Conservation (phyloP, 805 yeast species). For the Wickerhamomyces canadensis region DNA sequence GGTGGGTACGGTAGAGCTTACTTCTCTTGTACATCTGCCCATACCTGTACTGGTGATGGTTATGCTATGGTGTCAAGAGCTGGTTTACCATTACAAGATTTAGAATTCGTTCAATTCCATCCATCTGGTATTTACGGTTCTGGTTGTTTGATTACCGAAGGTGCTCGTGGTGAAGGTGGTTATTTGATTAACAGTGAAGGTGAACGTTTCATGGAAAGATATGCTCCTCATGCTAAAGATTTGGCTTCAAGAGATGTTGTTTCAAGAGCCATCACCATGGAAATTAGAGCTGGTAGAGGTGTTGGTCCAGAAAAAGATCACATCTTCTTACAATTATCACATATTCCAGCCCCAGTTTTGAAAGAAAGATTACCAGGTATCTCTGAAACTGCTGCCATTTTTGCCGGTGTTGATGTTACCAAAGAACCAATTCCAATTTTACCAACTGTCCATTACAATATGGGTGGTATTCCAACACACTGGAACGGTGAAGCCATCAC, state of each 20-base stretch:
- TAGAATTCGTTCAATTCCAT: constrained; percentile 98
- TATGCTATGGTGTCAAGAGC: constrained; percentile 98
- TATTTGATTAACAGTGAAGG: constrained; percentile 94
- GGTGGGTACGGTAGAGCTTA: constrained; percentile 99
- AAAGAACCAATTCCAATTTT: constrained; percentile 98
- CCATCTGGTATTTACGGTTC: constrained; percentile 99
- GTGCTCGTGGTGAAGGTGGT: constrained; percentile 99
- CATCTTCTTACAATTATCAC: constrained; percentile 89
- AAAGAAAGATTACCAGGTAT: constrained; percentile 98
- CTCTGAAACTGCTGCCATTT: constrained; percentile 96
- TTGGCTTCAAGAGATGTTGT: constrained; percentile 98
- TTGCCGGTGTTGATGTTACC: constrained; percentile 99
- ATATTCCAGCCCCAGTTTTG: constrained; percentile 85
- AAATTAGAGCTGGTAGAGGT: constrained; percentile 98
- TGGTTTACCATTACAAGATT: constrained; percentile 94
- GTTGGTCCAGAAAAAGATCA: constrained; percentile 96
- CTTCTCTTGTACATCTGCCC: constrained; percentile 98
- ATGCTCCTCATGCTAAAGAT: constrained; percentile 98
- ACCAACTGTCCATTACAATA: constrained; percentile 98
- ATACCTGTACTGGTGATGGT: constrained; percentile 99
- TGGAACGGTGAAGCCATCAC: constrained; percentile 94
- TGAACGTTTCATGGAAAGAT: constrained; percentile 99
- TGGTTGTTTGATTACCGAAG: constrained; percentile 98
- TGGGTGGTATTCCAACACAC: constrained; percentile 99
- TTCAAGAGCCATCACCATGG: constrained; percentile 97